Conservation (phyloP, 768 basidiomycete species). For the Mrakia blollopis region DNA sequence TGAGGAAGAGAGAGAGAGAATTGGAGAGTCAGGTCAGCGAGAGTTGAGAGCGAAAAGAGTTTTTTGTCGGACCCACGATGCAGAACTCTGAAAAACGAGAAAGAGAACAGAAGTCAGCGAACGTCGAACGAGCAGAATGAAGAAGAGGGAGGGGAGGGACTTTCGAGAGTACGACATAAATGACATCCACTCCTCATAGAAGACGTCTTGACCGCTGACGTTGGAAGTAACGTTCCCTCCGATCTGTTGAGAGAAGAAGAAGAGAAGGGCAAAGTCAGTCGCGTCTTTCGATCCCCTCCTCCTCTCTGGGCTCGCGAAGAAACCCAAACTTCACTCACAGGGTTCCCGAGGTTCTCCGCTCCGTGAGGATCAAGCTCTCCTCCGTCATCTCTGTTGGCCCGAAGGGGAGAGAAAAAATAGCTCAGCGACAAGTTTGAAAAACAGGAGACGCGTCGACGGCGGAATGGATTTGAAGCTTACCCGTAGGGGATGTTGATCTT, state of each 20-base stretch:
- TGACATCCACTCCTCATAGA: constrained; percentile 51
- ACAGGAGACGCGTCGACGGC: too few relatives aligned
- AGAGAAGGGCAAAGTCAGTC: background rate
- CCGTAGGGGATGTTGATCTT: constrained; percentile 47
- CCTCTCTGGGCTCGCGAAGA: too few relatives aligned
- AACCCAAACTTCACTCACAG: background rate
- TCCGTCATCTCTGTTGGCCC: constrained; percentile 41
- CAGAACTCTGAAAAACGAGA: constrained; percentile 42
- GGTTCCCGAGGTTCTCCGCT: constrained; percentile 13
- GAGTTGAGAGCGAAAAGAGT: too few relatives aligned
- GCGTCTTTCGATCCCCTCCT: background rate
- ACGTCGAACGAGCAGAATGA: too few relatives aligned
- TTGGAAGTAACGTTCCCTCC: constrained; percentile 47
- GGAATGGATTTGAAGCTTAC: too few relatives aligned
- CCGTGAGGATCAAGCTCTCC: constrained; percentile 52
- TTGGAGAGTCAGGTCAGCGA: background rate
- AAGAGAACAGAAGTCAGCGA: background rate
- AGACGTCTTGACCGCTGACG: constrained; percentile 43
- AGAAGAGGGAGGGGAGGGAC: too few relatives aligned
- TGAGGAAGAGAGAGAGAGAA: background rate
- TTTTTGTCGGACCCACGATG: constrained; percentile 24
- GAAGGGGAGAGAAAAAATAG: background rate
- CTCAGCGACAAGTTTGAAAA: too few relatives aligned
- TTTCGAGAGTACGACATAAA: constrained; percentile 46
- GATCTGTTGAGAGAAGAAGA: constrained; percentile 41